Base-by-base conservation (phyloP, 75 land plant species). In the Cupressus sempervirens region DNA sequence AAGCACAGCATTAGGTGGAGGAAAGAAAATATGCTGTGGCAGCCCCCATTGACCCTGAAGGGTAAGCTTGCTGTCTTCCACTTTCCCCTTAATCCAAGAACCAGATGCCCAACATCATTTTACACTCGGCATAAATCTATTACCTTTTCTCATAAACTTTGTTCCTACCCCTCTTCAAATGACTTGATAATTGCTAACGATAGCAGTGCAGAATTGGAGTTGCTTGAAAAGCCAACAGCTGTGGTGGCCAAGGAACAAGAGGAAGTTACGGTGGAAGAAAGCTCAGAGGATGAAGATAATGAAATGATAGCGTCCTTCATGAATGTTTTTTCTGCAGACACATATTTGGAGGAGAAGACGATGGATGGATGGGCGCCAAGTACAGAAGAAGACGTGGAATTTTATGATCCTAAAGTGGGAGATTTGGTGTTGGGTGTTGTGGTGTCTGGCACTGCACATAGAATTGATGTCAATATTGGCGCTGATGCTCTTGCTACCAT, bases 371-470 rank as follows among this genome's bases (percentile, higher is more conserved):
- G 65, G 41, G 75, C 36, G 29, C 50, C 13, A 6, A 54, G 20
- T 35, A 87, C 82, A 67, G 84, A 2, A 65, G 87, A 86, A 12
- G 84, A 53, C 6, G 53, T 88, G 38, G 95, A 93, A 73, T 96
- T 91, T 70, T 96, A 93, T 81, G 93, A 91, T 8, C 95, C 98
- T 2, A 89, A 91, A 52, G 84, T 91, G 32, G 96, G 96, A 12
- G 94, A 96, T 81, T 84, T 84, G 43, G 94, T 94, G 26, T 87
- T 96, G 18, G 98, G 98, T 20, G 95, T 96, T 18, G 96, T 96
- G 32, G 95, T 96, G 23, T 94, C 93, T 11, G 96, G 98, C 32
- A 93, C 93, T 80, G 92, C 92, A 81, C 88, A 90, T 85, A 94
- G 90, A 87, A 86, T 96, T 15, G 96, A 96, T 82, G 91, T 96